Conservation (phyloP, 805 yeast genomes). For the Tetrapisispora namnaoensis region DNA sequence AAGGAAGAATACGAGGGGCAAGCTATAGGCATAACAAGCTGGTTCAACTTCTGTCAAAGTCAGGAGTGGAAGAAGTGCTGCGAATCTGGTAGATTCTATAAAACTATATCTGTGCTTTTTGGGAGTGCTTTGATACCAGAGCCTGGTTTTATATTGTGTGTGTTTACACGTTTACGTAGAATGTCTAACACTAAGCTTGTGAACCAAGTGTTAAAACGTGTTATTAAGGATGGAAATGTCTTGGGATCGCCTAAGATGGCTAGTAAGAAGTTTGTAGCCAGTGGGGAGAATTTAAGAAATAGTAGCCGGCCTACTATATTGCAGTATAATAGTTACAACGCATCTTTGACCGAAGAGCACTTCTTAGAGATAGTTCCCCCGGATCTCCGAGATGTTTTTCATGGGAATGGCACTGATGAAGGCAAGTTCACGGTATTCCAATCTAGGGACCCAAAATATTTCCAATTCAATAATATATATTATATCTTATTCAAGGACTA, state of each 20-base stretch:
- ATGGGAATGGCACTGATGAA: not conserved
- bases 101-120: no score
- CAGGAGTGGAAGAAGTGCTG: no score
- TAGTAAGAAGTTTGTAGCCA: not conserved
- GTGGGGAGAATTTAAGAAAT: no score
- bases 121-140: no score
- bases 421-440: constrained; percentile 12
- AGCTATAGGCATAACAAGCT: no score
- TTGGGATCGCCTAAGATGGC: not conserved
- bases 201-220: not conserved
- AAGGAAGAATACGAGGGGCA: no score
- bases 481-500: constrained; percentile 15
- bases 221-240: not conserved
- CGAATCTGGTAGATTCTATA: no score
- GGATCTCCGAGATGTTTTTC: not conserved
- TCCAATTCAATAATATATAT: constrained; percentile 24
- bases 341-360: constrained; percentile 14
- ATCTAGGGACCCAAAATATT: constrained; percentile 22
- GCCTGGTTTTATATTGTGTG: no score
- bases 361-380: constrained; percentile 13
- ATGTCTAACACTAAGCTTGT: not conserved
- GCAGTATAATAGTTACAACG: constrained; percentile 15
- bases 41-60: no score
- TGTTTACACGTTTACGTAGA: no score
- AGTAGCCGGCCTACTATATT: not conserved